Conservation (phyloP, 345 rosid species). For the Abelmoschus esculentus region DNA sequence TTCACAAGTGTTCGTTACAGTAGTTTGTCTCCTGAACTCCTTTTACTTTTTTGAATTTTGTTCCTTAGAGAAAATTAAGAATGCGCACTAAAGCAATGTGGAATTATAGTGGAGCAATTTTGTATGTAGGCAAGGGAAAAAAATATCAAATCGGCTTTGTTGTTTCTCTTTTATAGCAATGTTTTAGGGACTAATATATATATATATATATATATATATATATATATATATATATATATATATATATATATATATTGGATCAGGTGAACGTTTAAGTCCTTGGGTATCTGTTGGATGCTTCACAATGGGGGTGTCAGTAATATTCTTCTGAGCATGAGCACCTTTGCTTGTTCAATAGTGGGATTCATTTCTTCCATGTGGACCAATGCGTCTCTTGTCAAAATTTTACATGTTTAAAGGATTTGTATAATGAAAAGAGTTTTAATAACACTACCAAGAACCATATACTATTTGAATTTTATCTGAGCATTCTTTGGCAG, state of each 20-base stretch:
- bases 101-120: neutral
- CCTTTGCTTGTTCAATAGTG: constrained; percentile 13
- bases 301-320: constrained; percentile 73
- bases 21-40: neutral
- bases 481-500: constrained; percentile 7
- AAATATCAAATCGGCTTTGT: neutral
- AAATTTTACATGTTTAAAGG: constrained; percentile 2
- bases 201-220: constrained; percentile 10
- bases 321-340: constrained; percentile 54
- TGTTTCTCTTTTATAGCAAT: constrained; percentile 5
- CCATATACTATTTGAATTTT: constrained; percentile 9
- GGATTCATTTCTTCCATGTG: constrained; percentile 15
- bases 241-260: constrained; percentile 16
- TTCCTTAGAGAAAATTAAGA: constrained; percentile 1
- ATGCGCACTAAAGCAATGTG: neutral
- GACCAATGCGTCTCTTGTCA: neutral
- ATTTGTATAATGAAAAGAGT: constrained; percentile 13
- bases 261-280: constrained; percentile 93
- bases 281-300: constrained; percentile 95
- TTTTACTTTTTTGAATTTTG: neutral
- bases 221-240: constrained; percentile 11
- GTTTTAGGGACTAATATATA: constrained; percentile 2
- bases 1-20: neutral
- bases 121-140: neutral
- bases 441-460: constrained; percentile 5